phyloP scores from a whole-genome alignment of 2,329 filamentous ascomycete genomes.

The Claviceps sp. region DNA sequence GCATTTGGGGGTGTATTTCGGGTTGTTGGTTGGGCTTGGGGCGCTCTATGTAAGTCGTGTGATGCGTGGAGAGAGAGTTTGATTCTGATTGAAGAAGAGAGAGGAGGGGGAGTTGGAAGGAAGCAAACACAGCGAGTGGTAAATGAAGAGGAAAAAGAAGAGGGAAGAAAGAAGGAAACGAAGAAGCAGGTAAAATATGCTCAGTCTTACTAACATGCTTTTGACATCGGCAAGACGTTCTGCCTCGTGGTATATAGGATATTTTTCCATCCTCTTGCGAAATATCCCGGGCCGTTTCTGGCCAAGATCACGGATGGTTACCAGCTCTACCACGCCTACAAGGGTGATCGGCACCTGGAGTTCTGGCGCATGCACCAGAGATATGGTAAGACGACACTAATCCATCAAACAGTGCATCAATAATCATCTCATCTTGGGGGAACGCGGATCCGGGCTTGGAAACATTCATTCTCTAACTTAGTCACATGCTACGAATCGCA shows the following conservation, averaged over 20 bases:
- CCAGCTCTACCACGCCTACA: slow-evolving; percentile 61
- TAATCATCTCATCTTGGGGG: no score
- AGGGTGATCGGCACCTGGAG: slow-evolving; percentile 60
- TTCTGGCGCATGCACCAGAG: slow-evolving; percentile 56
- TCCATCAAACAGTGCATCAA: no score
- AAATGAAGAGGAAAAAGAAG: no score
- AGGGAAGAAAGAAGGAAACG: neutral
- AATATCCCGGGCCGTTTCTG: slow-evolving; percentile 50
- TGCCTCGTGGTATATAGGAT: slow-evolving; percentile 40
- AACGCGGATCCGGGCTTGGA: no score
- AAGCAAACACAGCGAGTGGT: neutral
- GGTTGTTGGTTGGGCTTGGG: slow-evolving; percentile 20
- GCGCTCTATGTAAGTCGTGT: slow-evolving; percentile 27
- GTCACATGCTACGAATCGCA: slow-evolving; percentile 12
- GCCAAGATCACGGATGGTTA: slow-evolving; percentile 51
- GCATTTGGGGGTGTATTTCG: slow-evolving; percentile 28
- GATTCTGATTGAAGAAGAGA: neutral
- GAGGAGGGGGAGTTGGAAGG: no score
- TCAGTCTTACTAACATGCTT: no score
- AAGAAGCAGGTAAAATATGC: no score
- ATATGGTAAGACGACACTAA: slow-evolving; percentile 39
- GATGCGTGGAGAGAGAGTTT: neutral
- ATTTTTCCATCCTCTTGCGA: slow-evolving; percentile 50
- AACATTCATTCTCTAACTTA: no score
- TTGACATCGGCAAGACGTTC: slow-evolving; percentile 20